These are phyloP conservation scores for Cladosporium sp. DNA, from an alignment of 2,329 filamentous ascomycete genomes.

Conservation along the genomic window DNA sequence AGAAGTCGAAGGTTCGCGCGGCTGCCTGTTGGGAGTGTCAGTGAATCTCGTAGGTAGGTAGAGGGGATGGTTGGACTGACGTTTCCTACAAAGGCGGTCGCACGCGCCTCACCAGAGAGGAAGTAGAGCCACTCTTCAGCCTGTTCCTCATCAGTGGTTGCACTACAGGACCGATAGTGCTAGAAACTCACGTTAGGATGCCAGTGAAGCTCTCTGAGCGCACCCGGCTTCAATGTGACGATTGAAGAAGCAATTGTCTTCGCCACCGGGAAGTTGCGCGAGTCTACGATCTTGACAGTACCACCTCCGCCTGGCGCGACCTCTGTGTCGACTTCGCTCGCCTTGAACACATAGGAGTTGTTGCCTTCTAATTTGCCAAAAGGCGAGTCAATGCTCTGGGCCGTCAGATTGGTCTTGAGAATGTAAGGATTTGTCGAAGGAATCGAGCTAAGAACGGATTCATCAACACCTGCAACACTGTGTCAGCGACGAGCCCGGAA, in stretches of 20 bases:
- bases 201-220: constrained; percentile 65
- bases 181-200: constrained; percentile 57
- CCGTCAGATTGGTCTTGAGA: constrained; percentile 51
- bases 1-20: constrained; percentile 64
- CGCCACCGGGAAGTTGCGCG: constrained; percentile 61
- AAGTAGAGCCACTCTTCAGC: constrained; percentile 71
- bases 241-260: constrained; percentile 64
- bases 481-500: background rate
- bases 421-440: constrained; percentile 60
- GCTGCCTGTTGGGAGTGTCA: constrained; percentile 36
- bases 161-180: constrained; percentile 41
- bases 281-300: constrained; percentile 58
- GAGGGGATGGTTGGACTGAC: background rate
- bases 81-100: constrained; percentile 60
- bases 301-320: constrained; percentile 54
- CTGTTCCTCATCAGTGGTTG: constrained; percentile 30
- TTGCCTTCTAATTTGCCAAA: constrained; percentile 51
- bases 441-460: constrained; percentile 56
- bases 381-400: constrained; percentile 45
- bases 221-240: constrained; percentile 60
- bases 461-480: constrained; percentile 39
- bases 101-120: constrained; percentile 57
- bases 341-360: constrained; percentile 57
- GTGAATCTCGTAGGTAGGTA: background rate
- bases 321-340: constrained; percentile 41